Base-by-base conservation (phyloP, 768 basidiomycete species). In the Pleurotus giganteus region DNA sequence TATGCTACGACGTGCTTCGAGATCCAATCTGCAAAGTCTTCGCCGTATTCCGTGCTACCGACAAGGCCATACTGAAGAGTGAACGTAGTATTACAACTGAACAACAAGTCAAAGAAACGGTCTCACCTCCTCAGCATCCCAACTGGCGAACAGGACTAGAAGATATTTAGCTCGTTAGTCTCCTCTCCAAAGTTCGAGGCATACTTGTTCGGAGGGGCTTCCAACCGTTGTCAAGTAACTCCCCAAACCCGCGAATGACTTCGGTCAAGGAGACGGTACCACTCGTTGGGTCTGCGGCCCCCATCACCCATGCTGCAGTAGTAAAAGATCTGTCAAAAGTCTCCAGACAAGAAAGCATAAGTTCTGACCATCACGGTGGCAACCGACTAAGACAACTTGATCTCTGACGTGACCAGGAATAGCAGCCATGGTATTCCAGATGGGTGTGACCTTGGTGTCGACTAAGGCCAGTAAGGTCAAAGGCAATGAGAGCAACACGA, bases 1-100 rank as follows among this genome's bases (percentile, higher is more conserved):
- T 98, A 98, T 12, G 90, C 80, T 13, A 91, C 93, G 41, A 86
- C 89, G 58, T 95, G 81, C 29, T 87, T 74, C 36, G 81, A 77
- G 34, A 98, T 83, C 84, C 89, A 96, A 13, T 82, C 77, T 0
- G 84, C 65, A 63, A 96, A 98, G 65, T 98, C 96, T 67, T 98
- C 96, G 2, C 86, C 93, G 82, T 88, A 96, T 69, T 98, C 96
- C 3, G 91, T 95, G 63, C 86, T 89, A 24, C 95, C 95, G 32
- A 91, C 66, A 37, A 93, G 77, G 23, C 89, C 90, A 46, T 77
- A 77, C 76, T 80, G 47, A 12, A 15, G 28, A 53, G 28, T 15
- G 34, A 57, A 23, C 21, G n/a, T 50, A 28, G 51, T 57, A 41
- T 23, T 59, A 57, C 46, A 58, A 59, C 24, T 60, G 57, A 27